Conservation (phyloP, 164 flowering plant genomes). For the Stephania yunnanensis region DNA sequence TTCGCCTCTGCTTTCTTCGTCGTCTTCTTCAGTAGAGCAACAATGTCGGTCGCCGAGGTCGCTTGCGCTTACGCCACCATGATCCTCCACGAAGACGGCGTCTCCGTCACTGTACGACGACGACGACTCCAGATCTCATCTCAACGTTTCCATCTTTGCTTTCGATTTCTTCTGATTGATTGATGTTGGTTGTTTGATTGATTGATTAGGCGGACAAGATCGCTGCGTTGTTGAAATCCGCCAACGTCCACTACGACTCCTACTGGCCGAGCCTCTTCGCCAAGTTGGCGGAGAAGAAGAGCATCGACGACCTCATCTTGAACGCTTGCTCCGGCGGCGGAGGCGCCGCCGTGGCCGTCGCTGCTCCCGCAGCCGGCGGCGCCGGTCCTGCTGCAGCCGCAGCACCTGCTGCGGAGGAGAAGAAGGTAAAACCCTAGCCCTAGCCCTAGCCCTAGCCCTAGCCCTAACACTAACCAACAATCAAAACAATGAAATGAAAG, state of each 20-base stretch:
- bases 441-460: no score
- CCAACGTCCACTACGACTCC: conserved; percentile 17
- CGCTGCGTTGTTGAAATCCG: conserved; percentile 16
- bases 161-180: neutral
- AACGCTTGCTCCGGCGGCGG: conserved; percentile 24
- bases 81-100: conserved; percentile 9
- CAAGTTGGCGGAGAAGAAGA: conserved; percentile 26
- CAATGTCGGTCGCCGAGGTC: neutral
- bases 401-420: conserved; percentile 20
- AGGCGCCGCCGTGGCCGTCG: conserved; percentile 14
- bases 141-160: neutral
- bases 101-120: conserved; percentile 4
- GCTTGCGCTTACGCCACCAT: conserved; percentile 12
- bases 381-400: conserved; percentile 17
- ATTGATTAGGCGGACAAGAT: conserved; percentile 24
- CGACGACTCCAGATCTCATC: neutral
- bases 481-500: no score
- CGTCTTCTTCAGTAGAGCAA: neutral
- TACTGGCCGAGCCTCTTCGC: conserved; percentile 27
- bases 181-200: neutral
- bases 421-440: conserved; percentile 14
- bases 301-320: conserved; percentile 19
- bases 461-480: no score
- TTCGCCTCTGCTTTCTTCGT: neutral
- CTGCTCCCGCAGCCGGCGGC: conserved; percentile 9